A percentile compares a stretch with the other conserved stretches of the same genome.
phyloP scores from a whole-genome alignment of 768 basidiomycete species.

The Leucocoprinus leucothites region DNA sequence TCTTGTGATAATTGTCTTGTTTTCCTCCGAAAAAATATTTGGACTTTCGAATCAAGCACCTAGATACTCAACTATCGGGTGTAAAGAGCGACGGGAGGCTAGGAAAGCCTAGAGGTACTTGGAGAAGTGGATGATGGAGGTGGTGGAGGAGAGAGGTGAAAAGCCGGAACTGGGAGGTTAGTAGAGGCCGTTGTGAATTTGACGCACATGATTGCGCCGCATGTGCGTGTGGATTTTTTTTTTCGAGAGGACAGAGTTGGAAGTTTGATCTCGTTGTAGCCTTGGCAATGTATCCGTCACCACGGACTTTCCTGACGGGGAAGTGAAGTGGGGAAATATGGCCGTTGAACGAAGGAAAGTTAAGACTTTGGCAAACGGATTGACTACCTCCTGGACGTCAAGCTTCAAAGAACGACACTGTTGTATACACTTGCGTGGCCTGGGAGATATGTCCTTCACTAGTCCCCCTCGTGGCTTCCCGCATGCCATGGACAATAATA shows the following conservation, averaged over 20 bases:
- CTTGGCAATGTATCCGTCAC: constrained; percentile 15
- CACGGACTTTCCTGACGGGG: constrained; percentile 2
- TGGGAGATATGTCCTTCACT: background rate
- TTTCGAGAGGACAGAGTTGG: background rate
- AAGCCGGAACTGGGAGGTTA: background rate
- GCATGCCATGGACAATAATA: too few relatives aligned
- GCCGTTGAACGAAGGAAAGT: background rate
- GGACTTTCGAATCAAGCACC: background rate
- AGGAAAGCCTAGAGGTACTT: constrained; percentile 20
- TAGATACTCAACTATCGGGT: background rate
- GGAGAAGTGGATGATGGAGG: constrained; percentile 8
- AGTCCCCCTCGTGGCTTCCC: too few relatives aligned
- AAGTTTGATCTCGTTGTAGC: constrained; percentile 15
- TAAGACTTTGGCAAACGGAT: too few relatives aligned
- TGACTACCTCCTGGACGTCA: too few relatives aligned
- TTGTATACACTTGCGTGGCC: background rate
- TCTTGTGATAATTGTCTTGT: background rate
- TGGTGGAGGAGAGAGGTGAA: constrained; percentile 11
- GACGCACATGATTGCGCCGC: background rate
- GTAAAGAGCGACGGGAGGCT: constrained; percentile 35
- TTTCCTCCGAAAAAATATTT: background rate
- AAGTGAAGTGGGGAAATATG: background rate
- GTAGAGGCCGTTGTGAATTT: constrained; percentile 2
- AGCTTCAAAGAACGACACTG: too few relatives aligned
- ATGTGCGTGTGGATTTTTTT: background rate